Evolutionary conservation across 345 rosid genomes (phyloP), one percentile per base, ranked within the genome.

Genomic region (Ailanthus altissimus): DNA sequence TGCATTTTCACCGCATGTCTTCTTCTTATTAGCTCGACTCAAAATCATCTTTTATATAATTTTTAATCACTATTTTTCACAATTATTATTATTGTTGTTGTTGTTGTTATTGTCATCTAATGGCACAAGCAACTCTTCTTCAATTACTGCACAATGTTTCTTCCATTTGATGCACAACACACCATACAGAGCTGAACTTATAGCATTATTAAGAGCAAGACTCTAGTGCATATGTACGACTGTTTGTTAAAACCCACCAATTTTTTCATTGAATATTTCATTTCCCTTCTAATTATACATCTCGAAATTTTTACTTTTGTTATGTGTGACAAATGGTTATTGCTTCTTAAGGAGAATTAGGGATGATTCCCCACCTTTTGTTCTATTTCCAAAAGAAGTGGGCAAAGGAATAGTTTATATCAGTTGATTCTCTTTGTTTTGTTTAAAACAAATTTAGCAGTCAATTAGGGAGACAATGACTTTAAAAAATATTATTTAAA

Each of bases 381-480:
- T 11, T 40, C 1, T 20, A 45, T 8, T 5, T 5, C n/a, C 15
- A 65, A 64, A 32, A 65, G 49, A 42, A 42, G 12, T 65, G 28
- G 70, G 14, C 5, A 65, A 65, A 43, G n/a, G 49, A 20, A 65
- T 65, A 42, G 50, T n/a, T n/a, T 20, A 42, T n/a, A 5, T 6
- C n/a, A 13, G 8, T 65, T n/a, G 69, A n/a, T 65, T 20, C 69
- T 43, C 69, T 40, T 7, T 65, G 42, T 5, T 28, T 61, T 61
- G 4, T 32, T 61, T 14, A 13, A 32, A 61, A 0, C 36, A 6
- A 61, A 61, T 32, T 61, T 61, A 61, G 15, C 42, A 28, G 66
- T 61, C 66, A 65, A 65, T 65, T 65, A 65, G 43, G 66, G 66
- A n/a, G 40, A 32, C 66, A 36, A 42, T 15, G 70, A 40, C 9